phyloP scores from a whole-genome alignment of 2,329 filamentous ascomycete species.

The Alternaria brassicae region DNA sequence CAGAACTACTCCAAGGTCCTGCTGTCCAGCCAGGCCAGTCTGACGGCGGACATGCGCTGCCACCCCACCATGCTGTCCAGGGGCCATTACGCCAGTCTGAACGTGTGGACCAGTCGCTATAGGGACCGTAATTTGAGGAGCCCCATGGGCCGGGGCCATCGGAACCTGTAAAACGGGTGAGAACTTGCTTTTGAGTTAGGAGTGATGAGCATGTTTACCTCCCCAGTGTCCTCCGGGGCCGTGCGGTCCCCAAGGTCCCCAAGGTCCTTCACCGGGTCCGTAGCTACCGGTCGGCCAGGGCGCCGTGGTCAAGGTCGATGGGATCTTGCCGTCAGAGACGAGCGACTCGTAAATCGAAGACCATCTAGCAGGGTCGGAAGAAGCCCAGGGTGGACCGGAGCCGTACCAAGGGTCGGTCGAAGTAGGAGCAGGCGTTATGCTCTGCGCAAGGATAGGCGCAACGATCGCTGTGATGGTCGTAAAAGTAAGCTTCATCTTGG shows the following conservation, averaged over 20 bases:
- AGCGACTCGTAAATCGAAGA: constrained; percentile 39
- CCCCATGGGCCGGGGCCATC: constrained; percentile 40
- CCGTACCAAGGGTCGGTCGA: constrained; percentile 13
- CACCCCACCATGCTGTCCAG: constrained; percentile 49
- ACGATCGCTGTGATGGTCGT: constrained; percentile 9
- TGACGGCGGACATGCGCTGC: constrained; percentile 36
- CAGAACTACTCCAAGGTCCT: constrained; percentile 43
- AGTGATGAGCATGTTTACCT: constrained; percentile 15
- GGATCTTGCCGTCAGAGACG: constrained; percentile 32
- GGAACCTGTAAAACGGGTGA: constrained; percentile 2
- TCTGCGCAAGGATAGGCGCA: constrained; percentile 15
- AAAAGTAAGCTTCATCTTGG: constrained; percentile 13
- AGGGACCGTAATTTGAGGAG: constrained; percentile 35
- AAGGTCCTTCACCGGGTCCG: constrained; percentile 29
- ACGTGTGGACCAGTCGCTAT: constrained; percentile 38
- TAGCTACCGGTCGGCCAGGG: constrained; percentile 36
- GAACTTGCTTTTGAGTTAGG: background rate
- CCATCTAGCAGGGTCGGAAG: constrained; percentile 29
- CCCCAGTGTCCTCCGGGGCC: constrained; percentile 23
- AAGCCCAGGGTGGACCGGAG: constrained; percentile 29
- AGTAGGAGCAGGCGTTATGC: constrained; percentile 14
- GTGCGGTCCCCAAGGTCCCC: constrained; percentile 14
- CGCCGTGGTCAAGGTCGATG: constrained; percentile 32
- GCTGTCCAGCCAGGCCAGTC: constrained; percentile 51
- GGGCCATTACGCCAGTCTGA: constrained; percentile 38